Conservation (phyloP, 2,329 filamentous ascomycete species). For the Sclerotinia glacialis region DNA sequence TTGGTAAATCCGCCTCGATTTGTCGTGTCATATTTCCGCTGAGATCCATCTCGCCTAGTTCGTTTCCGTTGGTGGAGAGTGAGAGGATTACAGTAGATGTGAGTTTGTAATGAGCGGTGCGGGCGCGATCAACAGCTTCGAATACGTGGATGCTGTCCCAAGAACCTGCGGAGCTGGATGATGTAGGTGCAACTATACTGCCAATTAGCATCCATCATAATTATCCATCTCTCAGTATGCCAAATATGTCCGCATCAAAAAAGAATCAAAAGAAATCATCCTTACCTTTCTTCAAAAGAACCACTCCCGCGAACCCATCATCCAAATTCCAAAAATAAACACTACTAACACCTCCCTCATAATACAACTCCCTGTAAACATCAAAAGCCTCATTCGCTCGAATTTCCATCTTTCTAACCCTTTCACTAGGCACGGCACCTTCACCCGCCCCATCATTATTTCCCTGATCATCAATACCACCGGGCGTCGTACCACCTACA, state of each 20-base stretch:
- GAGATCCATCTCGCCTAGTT: constrained; percentile 82
- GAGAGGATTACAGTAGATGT: constrained; percentile 95
- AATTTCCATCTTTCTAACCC: constrained; percentile 90
- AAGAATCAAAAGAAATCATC: constrained; percentile 27
- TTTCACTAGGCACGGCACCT: constrained; percentile 82
- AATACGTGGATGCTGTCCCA: constrained; percentile 99
- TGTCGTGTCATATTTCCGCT: constrained; percentile 98
- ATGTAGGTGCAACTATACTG: constrained; percentile 59
- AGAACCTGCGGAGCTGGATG: constrained; percentile 67
- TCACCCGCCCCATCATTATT: constrained; percentile 63
- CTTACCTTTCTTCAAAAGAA: constrained; percentile 89
- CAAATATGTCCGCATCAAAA: not conserved
- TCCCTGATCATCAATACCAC: constrained; percentile 50
- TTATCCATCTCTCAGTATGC: not conserved
- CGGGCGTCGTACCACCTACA: constrained; percentile 61
- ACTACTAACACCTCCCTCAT: constrained; percentile 91
- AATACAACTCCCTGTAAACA: constrained; percentile 93
- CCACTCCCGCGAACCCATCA: constrained; percentile 94
- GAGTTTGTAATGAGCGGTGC: constrained; percentile 93
- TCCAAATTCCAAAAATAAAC: constrained; percentile 99
- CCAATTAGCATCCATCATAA: constrained; percentile 17
- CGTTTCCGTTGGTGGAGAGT: constrained; percentile 65
- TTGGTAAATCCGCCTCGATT: constrained; percentile 84
- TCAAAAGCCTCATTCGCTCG: constrained; percentile 95
- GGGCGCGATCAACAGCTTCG: constrained; percentile 88